phyloP scores from a whole-genome alignment of 495 filamentous ascomycete species.

The Elasticomyces elasticus region DNA sequence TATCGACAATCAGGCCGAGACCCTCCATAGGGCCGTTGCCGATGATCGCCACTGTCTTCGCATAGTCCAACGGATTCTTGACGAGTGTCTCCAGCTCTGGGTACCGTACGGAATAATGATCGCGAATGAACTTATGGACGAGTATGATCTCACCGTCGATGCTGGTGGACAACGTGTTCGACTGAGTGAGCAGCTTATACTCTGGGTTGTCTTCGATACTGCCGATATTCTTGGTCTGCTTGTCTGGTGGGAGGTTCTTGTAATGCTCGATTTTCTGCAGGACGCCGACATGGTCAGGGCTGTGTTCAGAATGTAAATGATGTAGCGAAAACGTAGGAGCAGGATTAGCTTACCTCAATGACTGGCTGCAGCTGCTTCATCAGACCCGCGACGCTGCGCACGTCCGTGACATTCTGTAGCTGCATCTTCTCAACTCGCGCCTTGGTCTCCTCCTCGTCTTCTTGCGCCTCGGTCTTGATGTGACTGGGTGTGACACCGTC shows the following conservation, averaged over 20 bases:
- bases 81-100: constrained; percentile 94
- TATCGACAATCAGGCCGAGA: constrained; percentile 63
- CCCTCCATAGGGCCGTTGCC: constrained; percentile 87
- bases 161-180: constrained; percentile 73
- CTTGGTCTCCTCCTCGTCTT: constrained; percentile 60
- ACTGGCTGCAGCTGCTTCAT: constrained; percentile 71
- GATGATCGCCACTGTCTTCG: constrained; percentile 87
- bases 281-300: constrained; percentile 45
- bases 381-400: constrained; percentile 60
- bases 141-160: constrained; percentile 87
- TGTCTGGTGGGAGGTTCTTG: constrained; percentile 56
- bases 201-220: constrained; percentile 79
- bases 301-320: constrained; percentile 36
- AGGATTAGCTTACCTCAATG: constrained; percentile 54
- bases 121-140: constrained; percentile 89
- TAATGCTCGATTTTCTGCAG: constrained; percentile 67
- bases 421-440: constrained; percentile 72
- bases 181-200: constrained; percentile 71
- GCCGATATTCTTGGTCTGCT: constrained; percentile 52
- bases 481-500: constrained; percentile 19
- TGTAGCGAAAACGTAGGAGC: constrained; percentile 7
- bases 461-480: constrained; percentile 36
- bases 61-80: constrained; percentile 85
- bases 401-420: constrained; percentile 58
- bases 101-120: constrained; percentile 90